Base-by-base conservation (phyloP, 2,329 filamentous ascomycete genomes). In the Xylaria polymorpha region DNA sequence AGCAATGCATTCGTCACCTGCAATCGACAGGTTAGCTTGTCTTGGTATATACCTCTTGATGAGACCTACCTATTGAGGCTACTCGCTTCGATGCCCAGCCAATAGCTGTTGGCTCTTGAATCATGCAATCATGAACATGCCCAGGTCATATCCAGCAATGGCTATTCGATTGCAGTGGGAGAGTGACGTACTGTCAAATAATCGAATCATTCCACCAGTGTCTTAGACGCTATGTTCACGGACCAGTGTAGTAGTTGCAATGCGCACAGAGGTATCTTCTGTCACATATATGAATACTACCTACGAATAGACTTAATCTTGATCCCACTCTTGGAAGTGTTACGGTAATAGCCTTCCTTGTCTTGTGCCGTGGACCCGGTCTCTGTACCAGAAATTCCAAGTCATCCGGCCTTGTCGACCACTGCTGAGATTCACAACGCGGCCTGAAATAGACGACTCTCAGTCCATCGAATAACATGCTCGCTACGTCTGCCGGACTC, bases 51-150 rank as follows among this genome's bases (percentile, higher is more conserved):
- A 48, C 20, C 25, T 39, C 12, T n/a, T 15, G 39, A 48, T 60
- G 61, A 60, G 22, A 60, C 66, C 61, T 68, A 56, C 48, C 48
- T 56, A 53, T 61, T 61, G 56, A 51, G 66, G 48, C n/a, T 43
- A 22, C 41, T 41, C 56, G 32, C 18, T 35, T 56, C 12, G 48
- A 43, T 22, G 22, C 9, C 32, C n/a, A 32, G 25, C 46, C 55
- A 67, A 64, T 64, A 25, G 55, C 37, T 29, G 41, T 32, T 14
- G 51, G 22, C 4, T 39, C n/a, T 37, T 37, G 1, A 37, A 53
- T 59, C 6, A 39, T 25, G 55, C 35, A 43, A 41, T 44, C 3
- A 41, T 22, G 32, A 25, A 60, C 22, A 55, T 43, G 14, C 35
- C 18, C 8, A 25, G 64, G 41, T 35, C 14, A 32, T 20, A 48